Base-by-base conservation (phyloP, 2,329 filamentous ascomycete species). In the Fusarium guadeloupense region DNA sequence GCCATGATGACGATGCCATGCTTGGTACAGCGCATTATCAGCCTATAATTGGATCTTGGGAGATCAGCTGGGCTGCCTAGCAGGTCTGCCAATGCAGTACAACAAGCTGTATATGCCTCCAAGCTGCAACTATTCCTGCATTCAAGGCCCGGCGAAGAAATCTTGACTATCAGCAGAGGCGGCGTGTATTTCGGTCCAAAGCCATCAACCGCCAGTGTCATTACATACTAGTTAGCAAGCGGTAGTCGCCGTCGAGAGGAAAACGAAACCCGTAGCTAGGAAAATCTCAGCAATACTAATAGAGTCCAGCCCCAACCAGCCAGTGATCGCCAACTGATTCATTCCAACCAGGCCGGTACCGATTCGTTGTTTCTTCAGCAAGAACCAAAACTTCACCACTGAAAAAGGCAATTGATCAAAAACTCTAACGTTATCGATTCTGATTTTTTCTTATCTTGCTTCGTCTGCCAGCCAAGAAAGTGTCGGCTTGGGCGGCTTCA, bases 291-390 rank as follows among this genome's bases (percentile, higher is more conserved):
- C 23, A 9, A 9, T 31, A n/a, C 28, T 31, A n/a, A 14, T 14
- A 31, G 28, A 31, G 28, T n/a, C 56, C 31, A 52, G 35, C 37
- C 57, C 42, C 48, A 45, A 25, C 47, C 47, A 59, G 37, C 42
- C 40, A 43, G 17, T 25, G 28, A 39, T 26, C 9, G 25, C 39
- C 37, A 51, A 25, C 37, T 52, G 38, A 46, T 59, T 56, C 67
- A 68, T 69, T 69, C 62, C 67, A 69, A 39, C 21, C 28, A 43
- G 34, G 43, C 47, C 51, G 59, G 48, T 39, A 39, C 26, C 47
- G 49, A 52, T 30, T 46, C 47, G 59, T 64, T 64, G 49, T 43
- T 59, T 46, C 23, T 49, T 55, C 12, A 26, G 19, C 16, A 20
- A 46, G 39, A 49, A 60, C 42, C 53, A 14, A 59, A 67, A 52